phyloP scores from a whole-genome alignment of 352 stramenopile species.

The Phytopythium litorale region DNA sequence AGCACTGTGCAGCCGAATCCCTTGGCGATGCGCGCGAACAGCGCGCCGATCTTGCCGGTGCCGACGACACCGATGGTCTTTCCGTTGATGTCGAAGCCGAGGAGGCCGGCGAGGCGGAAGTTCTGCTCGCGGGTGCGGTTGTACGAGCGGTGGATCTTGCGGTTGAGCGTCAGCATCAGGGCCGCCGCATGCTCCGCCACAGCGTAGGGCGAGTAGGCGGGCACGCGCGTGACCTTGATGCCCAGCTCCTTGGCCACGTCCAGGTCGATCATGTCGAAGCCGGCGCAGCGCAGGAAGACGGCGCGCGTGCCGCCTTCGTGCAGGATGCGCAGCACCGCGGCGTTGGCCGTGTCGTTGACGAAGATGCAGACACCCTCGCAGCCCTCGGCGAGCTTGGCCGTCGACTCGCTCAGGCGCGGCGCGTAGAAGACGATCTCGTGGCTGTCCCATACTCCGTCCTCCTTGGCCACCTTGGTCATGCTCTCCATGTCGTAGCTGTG shows the following conservation, averaged over 20 bases:
- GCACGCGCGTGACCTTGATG: conserved; percentile 49
- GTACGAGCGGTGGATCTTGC: conserved; percentile 50
- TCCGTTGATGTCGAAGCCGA: conserved; percentile 64
- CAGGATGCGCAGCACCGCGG: conserved; percentile 44
- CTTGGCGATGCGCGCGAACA: conserved; percentile 46
- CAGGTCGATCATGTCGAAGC: conserved; percentile 69
- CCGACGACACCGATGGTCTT: conserved; percentile 74
- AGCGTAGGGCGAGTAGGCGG: conserved; percentile 66
- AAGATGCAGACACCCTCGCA: conserved; percentile 78
- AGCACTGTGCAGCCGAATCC: conserved; percentile 49
- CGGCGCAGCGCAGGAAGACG: conserved; percentile 63
- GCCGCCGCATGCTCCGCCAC: conserved; percentile 76
- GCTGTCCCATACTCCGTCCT: too few relatives aligned
- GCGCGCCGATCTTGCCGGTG: conserved; percentile 40
- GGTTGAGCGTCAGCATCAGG: conserved; percentile 74
- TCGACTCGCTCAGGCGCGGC: conserved; percentile 43
- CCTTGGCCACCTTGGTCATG: conserved; percentile 21
- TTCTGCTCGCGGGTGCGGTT: conserved; percentile 59
- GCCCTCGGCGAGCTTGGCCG: conserved; percentile 43
- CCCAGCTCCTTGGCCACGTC: conserved; percentile 41
- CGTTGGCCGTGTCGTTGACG: conserved; percentile 82
- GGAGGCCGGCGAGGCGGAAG: conserved; percentile 41
- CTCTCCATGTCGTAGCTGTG: conserved; percentile 48
- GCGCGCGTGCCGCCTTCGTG: conserved; percentile 36
- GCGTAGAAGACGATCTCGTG: conserved; percentile 59